Evolutionary conservation across 495 filamentous ascomycete genomes (phyloP).

Genomic region (Apiosordaria backusii): DNA sequence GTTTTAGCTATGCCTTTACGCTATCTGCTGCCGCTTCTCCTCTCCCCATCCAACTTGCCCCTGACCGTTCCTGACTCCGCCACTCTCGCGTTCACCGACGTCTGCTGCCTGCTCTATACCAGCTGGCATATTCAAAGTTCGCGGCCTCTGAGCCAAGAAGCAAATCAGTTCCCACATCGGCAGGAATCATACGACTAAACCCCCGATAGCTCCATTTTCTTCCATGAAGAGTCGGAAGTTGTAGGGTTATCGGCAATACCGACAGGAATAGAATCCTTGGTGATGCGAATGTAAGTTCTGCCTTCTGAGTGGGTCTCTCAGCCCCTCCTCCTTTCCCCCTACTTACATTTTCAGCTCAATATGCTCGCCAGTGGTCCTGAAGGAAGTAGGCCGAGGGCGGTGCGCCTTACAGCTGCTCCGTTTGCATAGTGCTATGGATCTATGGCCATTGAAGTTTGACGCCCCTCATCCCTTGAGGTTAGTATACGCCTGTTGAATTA

Average conservation of each 20-base stretch:
- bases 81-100: constrained; percentile 2
- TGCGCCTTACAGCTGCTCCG: not conserved
- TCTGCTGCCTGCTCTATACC: constrained; percentile 1
- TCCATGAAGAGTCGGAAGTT: constrained; percentile 4
- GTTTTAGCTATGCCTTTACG: not conserved
- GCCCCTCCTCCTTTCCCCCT: constrained; percentile 8
- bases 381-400: no score
- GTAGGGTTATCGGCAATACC: constrained; percentile 3
- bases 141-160: constrained; percentile 1
- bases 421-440: not conserved
- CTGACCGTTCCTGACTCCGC: constrained; percentile 1
- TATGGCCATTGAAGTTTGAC: constrained; percentile 1
- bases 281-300: constrained; percentile 9
- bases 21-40: not conserved
- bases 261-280: not conserved
- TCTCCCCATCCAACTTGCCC: not conserved
- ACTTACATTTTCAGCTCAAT: constrained; percentile 9
- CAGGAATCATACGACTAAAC: constrained; percentile 3
- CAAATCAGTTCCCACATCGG: constrained; percentile 3
- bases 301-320: constrained; percentile 8
- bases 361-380: constrained; percentile 7
- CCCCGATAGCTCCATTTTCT: constrained; percentile 2
- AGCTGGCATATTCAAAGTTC: not conserved
- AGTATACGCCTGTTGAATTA: constrained; percentile 5
- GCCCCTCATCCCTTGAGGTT: constrained; percentile 8